Evolutionary conservation across 345 rosid genomes (phyloP), one percentile per base, ranked within the genome.

Genomic region (Gossypium australe): DNA sequence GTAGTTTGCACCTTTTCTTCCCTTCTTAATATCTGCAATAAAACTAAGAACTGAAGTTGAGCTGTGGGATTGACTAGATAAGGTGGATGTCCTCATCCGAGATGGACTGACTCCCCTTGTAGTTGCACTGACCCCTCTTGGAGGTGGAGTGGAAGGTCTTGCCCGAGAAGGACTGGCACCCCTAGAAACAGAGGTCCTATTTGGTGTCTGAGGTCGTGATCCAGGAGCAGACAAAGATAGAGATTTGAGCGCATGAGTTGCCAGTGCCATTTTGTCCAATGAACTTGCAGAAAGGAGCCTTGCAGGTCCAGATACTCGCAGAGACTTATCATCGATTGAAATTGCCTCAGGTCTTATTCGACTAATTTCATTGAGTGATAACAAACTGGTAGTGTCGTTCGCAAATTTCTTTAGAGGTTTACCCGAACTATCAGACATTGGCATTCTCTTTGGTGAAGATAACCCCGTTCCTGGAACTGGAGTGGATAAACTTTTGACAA

Each of bases 11-110:
- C 85, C 78, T 73, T 87, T 96, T 78, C 87, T 89, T 48, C 98
- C 97, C 75, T 82, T 96, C 72, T 88, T 92, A 73, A 93, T 85
- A 80, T 96, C 99, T 1, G 88, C 87, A 68, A 91, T 89, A 84
- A 93, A 93, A 84, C 97, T 93, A 69, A 96, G 97, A 70, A 93
- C 99, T 9, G 99, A 93, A 77, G 82, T 81, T 61, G 97, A 76
- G 82, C 67, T 83, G 78, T 53, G 84, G 57, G 89, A 72, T 84
- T 89, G 91, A 75, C 86, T 74, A 70, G 88, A 78, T 43, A 82
- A 71, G 75, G 77, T 80, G n/a, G 86, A 80, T 71, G 92, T 57
- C 83, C 99, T 88, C 79, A 83, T 82, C 80, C 91, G 82, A 78
- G 98, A 27, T 60, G 98, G 99, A 73, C 97, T 94, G 60, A 78